These are phyloP conservation scores for Magnaporthiopsis incrustans DNA, from an alignment of 2,329 filamentous ascomycete genomes.

Conservation along the genomic window DNA sequence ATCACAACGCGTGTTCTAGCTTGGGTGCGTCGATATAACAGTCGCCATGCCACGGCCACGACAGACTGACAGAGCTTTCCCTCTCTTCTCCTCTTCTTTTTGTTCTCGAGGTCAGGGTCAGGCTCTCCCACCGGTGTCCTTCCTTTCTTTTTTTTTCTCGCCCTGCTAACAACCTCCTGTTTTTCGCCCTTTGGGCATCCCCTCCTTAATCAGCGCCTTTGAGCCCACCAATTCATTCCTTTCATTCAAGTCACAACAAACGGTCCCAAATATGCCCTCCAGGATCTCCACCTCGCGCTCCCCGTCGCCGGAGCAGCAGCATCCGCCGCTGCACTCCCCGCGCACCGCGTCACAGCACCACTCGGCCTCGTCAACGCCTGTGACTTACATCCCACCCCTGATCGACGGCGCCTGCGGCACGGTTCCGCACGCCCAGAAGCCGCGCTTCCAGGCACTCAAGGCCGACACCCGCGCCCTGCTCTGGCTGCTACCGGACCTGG, in stretches of 20 bases:
- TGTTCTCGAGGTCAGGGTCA: neutral
- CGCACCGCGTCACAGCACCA: neutral
- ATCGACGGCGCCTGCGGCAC: constrained; percentile 28
- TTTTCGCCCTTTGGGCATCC: neutral
- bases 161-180: too few relatives aligned
- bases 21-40: neutral
- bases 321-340: neutral
- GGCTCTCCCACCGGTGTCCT: neutral
- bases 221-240: neutral
- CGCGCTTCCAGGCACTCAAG: neutral
- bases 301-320: neutral
- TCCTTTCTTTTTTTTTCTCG: neutral
- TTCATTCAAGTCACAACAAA: neutral
- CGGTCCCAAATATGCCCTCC: neutral
- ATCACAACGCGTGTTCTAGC: neutral
- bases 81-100: neutral
- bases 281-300: neutral
- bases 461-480: neutral
- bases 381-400: constrained; percentile 27
- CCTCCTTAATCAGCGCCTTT: neutral
- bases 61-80: neutral
- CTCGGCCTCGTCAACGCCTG: constrained; percentile 11
- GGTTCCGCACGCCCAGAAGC: constrained; percentile 19
- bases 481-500: constrained; percentile 3
- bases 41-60: too few relatives aligned